Evolutionary conservation across 2,329 filamentous ascomycete species (phyloP).

Genomic region (Cryoendolithus antarcticus): DNA sequence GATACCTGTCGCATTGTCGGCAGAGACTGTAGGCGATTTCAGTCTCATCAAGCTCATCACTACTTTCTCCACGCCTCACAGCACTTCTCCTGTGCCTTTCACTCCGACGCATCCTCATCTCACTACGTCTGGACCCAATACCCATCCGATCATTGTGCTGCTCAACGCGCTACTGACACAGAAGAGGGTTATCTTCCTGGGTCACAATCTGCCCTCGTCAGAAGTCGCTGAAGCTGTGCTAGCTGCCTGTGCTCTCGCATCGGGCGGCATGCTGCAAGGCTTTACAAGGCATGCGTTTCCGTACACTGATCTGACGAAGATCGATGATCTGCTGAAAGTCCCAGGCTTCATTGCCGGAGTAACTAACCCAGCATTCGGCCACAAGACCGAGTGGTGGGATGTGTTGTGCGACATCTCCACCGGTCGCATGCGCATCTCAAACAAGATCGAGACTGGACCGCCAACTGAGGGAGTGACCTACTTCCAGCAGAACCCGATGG

Average conservation of each 20-base stretch:
- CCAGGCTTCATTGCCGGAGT: constrained; percentile 96
- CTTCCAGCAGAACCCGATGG: constrained; percentile 54
- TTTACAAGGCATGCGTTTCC: constrained; percentile 96
- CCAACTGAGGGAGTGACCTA: constrained; percentile 74
- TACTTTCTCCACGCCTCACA: constrained; percentile 74
- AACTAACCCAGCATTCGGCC: constrained; percentile 90
- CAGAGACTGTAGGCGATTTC: constrained; percentile 95
- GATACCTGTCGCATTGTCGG: constrained; percentile 82
- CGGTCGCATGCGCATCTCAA: constrained; percentile 89
- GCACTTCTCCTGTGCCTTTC: constrained; percentile 75
- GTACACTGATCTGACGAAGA: constrained; percentile 94
- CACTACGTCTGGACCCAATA: constrained; percentile 78
- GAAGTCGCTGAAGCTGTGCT: constrained; percentile 97
- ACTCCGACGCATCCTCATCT: constrained; percentile 69
- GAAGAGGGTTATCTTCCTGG: constrained; percentile 90
- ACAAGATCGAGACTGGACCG: constrained; percentile 66
- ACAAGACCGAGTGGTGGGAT: constrained; percentile 98
- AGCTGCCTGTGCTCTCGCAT: constrained; percentile 87
- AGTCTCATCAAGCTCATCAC: constrained; percentile 95
- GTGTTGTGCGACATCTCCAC: constrained; percentile 84
- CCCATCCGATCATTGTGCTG: constrained; percentile 88
- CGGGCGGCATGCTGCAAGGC: constrained; percentile 79
- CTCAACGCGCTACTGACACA: constrained; percentile 92
- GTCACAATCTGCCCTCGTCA: constrained; percentile 86
- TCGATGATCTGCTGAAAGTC: constrained; percentile 89